Percentiles rank a stretch among this genome's conserved stretches.
These are phyloP conservation scores for Epichloe sibirici DNA, from an alignment of 2,329 filamentous ascomycete genomes.

Conservation along the genomic window DNA sequence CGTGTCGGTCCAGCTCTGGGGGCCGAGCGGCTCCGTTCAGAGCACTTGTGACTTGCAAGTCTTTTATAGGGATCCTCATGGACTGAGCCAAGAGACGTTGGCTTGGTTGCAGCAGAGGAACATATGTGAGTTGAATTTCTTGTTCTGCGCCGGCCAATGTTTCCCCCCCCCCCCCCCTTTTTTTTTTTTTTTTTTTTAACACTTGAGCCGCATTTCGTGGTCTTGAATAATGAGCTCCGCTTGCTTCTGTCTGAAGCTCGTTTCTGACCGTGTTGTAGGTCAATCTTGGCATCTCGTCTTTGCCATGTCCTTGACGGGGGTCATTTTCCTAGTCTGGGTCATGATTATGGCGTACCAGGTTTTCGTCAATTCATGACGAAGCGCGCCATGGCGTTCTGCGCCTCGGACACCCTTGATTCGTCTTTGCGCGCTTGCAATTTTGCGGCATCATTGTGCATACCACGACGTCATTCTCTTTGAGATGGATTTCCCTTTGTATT, in stretches of 20 bases:
- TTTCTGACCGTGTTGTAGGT: constrained; percentile 24
- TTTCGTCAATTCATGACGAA: constrained; percentile 32
- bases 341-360: constrained; percentile 57
- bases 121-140: constrained; percentile 40
- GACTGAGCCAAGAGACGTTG: constrained; percentile 41
- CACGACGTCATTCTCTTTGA: not conserved
- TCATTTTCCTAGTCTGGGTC: constrained; percentile 52
- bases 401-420: not conserved
- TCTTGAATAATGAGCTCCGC: not conserved
- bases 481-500: not conserved
- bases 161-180: not conserved
- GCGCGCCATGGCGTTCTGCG: no score
- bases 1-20: constrained; percentile 50
- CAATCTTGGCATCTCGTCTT: constrained; percentile 55
- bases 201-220: not conserved
- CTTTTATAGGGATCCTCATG: constrained; percentile 35
- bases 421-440: no score
- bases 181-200: no score
- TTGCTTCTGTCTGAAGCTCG: not conserved
- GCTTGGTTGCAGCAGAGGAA: constrained; percentile 52
- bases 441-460: no score
- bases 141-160: no score
- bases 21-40: constrained; percentile 44
- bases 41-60: constrained; percentile 47
- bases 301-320: constrained; percentile 47